A percentile compares a stretch with the other conserved stretches of the same genome.
Evolutionary conservation across 1,284 basidiomycete species (phyloP).

Genomic region (Trichosporon coremiiforme): DNA sequence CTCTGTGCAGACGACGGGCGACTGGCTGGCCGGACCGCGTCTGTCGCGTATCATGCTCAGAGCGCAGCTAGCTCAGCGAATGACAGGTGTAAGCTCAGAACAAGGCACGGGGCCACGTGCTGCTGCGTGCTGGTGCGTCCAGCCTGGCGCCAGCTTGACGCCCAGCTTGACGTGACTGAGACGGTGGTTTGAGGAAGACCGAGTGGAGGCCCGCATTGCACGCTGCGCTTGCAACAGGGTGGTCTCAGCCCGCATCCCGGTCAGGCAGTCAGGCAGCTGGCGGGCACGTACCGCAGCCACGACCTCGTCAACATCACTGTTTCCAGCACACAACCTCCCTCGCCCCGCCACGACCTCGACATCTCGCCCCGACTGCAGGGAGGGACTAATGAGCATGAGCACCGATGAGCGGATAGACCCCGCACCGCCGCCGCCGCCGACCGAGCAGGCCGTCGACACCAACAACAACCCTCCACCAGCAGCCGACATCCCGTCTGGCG

Average conservation of each 20-base stretch:
- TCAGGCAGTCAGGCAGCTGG: no score
- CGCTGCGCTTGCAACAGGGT: no score
- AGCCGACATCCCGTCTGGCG: no score
- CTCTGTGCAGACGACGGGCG: no score
- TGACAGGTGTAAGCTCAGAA: not conserved
- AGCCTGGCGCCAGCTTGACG: not conserved
- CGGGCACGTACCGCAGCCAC: not conserved
- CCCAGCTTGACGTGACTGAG: no score
- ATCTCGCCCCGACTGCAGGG: not conserved
- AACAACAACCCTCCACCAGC: no score
- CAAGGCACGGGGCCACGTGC: not conserved
- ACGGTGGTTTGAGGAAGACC: not conserved
- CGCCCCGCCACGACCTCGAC: not conserved
- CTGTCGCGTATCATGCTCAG: not conserved
- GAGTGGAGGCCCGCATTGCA: conserved; percentile 13
- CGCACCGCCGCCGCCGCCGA: no score
- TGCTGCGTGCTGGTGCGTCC: no score
- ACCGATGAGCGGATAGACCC: not conserved
- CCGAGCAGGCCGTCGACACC: no score
- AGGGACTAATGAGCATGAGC: conserved; percentile 9
- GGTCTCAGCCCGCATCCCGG: not conserved
- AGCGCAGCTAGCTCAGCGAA: not conserved
- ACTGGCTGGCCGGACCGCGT: not conserved
- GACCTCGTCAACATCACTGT: not conserved
- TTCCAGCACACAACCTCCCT: not conserved